phyloP scores from a whole-genome alignment of 192 early-diverging fungal species.

The Geranomyces michiganensis region DNA sequence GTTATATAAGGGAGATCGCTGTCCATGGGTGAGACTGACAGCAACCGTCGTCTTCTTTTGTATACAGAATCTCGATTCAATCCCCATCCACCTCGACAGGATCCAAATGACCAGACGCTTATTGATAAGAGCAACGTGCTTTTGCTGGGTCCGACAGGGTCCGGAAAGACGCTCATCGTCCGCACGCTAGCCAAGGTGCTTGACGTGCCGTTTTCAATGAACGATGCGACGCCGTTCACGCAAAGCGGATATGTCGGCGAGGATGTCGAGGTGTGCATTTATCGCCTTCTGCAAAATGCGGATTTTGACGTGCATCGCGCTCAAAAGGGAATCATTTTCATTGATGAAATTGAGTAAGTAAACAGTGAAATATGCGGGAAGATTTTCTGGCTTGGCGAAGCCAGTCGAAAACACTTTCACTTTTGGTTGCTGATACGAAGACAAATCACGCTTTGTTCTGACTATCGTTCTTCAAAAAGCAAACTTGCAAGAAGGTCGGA shows the following conservation, averaged over 20 bases:
- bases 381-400: too few relatives aligned
- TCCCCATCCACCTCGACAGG: conserved; percentile 3
- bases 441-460: background rate
- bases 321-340: conserved; percentile 86
- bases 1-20: background rate
- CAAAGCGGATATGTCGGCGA: conserved; percentile 92
- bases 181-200: conserved; percentile 81
- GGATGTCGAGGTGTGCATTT: conserved; percentile 86
- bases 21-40: too few relatives aligned
- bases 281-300: conserved; percentile 80
- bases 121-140: conserved; percentile 92
- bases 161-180: conserved; percentile 80
- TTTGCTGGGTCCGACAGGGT: conserved; percentile 83
- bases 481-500: conserved; percentile 84
- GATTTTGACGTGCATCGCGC: conserved; percentile 86
- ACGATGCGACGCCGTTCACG: conserved; percentile 90
- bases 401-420: too few relatives aligned
- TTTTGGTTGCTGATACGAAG: too few relatives aligned
- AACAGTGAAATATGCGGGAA: too few relatives aligned
- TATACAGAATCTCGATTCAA: conserved; percentile 19
- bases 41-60: too few relatives aligned
- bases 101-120: conserved; percentile 38
- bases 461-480: conserved; percentile 14
- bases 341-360: conserved; percentile 81
- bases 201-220: conserved; percentile 85